Base-by-base conservation (phyloP, 495 filamentous ascomycete genomes). In the Cercophora samala region DNA sequence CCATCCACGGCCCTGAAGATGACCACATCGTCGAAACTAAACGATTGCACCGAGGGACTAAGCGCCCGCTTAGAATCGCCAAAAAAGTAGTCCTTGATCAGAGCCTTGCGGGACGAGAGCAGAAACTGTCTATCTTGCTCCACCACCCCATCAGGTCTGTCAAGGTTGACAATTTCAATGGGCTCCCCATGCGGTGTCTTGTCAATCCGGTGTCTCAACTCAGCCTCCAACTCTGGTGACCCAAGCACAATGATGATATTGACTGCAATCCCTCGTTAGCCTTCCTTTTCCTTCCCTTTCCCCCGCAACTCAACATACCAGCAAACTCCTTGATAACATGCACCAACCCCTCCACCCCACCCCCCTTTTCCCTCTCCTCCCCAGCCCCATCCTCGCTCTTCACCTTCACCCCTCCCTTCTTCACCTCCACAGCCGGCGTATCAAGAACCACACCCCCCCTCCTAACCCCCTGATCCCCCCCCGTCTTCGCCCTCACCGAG, bases 81-180 rank as follows among this genome's bases (percentile, higher is more conserved):
- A 76, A 97, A 98, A 82, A 98, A 99, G 77, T 98, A 99, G 65
- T 93, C 87, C 63, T 88, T 89, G 19, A 97, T 93, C 32, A 90
- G 86, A 0, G 88, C 87, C 66, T 94, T 90, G 25, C 88, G 83
- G 3, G 86, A 76, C 29, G 85, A 82, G 65, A 89, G 90, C 81
- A 93, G 85, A 75, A 91, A 97, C 1, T 81, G 75, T 15, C 87
- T 85, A 68, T 96, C 92, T 52, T 93, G 84, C 69, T 93, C 88
- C 15, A 93, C 92, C 61, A 91, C 93, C 5, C 95, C 95, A 18
- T 93, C 93, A 0, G 92, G 95, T 75, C 94, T 96, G 55, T 91
- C 86, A 6, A 99, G 82, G 62, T 89, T 89, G 62, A 97, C 79
- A 26, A 97, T 85, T 0, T 86, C 85, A 64, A 96, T 86, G 4